These are phyloP conservation scores for Clitocybe nebularis DNA, from an alignment of 1,284 basidiomycete genomes.

Conservation along the genomic window DNA sequence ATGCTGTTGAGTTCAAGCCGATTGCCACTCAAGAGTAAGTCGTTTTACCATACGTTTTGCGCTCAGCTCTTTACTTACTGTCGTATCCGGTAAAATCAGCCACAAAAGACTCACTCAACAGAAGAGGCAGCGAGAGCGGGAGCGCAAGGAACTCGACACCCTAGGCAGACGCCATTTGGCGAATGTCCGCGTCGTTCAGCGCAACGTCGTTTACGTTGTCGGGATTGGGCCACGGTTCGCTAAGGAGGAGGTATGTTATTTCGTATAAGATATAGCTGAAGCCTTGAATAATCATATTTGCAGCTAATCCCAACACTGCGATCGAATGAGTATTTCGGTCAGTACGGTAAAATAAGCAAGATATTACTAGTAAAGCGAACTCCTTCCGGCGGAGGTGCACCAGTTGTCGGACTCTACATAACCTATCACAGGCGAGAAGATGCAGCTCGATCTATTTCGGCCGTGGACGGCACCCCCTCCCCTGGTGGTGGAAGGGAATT, in stretches of 20 bases:
- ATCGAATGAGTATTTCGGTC: constrained; percentile 96
- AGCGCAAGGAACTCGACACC: constrained; percentile 92
- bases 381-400: constrained; percentile 65
- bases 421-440: constrained; percentile 95
- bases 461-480: constrained; percentile 88
- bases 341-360: constrained; percentile 98
- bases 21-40: constrained; percentile 94
- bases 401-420: constrained; percentile 92
- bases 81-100: constrained; percentile 39
- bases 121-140: constrained; percentile 93
- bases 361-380: constrained; percentile 92
- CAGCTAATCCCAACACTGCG: constrained; percentile 93
- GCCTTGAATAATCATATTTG: constrained; percentile 14
- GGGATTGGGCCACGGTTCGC: constrained; percentile 88
- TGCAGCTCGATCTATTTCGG: constrained; percentile 88
- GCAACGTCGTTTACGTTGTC: constrained; percentile 94
- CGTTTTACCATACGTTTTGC: neutral
- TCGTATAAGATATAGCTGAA: constrained; percentile 7
- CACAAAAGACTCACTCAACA: constrained; percentile 94
- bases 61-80: neutral
- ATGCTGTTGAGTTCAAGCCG: constrained; percentile 93
- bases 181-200: constrained; percentile 94
- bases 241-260: constrained; percentile 86
- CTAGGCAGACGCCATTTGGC: constrained; percentile 86
- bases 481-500: constrained; percentile 77